These are phyloP conservation scores for Xylaria digitata DNA, from an alignment of 2,329 filamentous ascomycete genomes.

Conservation along the genomic window DNA sequence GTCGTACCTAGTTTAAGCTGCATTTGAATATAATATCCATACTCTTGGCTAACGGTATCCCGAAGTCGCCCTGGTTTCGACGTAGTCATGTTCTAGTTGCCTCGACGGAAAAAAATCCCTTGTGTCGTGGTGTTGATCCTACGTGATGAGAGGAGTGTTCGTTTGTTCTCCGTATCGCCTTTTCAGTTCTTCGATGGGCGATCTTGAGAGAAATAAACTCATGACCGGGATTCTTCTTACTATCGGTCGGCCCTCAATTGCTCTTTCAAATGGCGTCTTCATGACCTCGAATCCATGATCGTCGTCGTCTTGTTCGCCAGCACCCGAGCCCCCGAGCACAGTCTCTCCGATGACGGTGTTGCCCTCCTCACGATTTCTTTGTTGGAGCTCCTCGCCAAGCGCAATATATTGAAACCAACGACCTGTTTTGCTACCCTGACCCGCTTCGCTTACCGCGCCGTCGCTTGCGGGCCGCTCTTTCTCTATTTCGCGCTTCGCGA, in stretches of 20 bases:
- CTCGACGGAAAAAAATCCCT: neutral
- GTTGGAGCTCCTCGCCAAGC: constrained; percentile 59
- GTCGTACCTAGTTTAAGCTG: constrained; percentile 1
- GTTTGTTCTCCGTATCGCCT: constrained; percentile 60
- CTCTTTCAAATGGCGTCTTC: constrained; percentile 66
- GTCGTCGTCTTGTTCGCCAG: constrained; percentile 47
- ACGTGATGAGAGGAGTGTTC: constrained; percentile 47
- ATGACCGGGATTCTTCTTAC: constrained; percentile 64
- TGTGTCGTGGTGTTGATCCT: neutral
- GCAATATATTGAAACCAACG: constrained; percentile 68
- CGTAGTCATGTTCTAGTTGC: neutral
- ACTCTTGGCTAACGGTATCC: neutral
- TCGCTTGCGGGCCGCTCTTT: constrained; percentile 46
- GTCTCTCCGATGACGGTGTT: constrained; percentile 57
- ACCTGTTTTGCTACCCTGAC: constrained; percentile 13
- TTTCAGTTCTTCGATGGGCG: constrained; percentile 66
- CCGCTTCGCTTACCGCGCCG: neutral
- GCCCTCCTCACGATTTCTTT: constrained; percentile 46
- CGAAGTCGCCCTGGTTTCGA: neutral
- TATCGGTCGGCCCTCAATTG: constrained; percentile 60
- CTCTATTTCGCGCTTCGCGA: constrained; percentile 67
- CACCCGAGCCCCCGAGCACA: constrained; percentile 50
- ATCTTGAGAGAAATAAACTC: constrained; percentile 68
- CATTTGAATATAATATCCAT: neutral
- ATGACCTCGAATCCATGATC: constrained; percentile 67